Base-by-base conservation (phyloP, 1,284 basidiomycete genomes). In the Entoloma clypeatum region DNA sequence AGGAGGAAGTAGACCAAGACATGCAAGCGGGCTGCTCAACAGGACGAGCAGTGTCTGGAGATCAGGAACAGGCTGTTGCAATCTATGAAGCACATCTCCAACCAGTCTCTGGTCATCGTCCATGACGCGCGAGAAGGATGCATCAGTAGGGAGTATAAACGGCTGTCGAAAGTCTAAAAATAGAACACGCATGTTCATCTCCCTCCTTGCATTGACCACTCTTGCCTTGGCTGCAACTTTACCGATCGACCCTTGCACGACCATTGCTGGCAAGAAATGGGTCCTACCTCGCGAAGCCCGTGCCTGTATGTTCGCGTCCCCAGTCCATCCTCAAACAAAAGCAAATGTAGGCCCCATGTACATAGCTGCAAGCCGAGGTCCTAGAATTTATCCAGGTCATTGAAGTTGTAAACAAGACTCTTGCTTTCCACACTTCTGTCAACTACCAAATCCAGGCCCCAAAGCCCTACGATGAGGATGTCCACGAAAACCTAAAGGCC, bases 371-470 rank as follows among this genome's bases (percentile, higher is more conserved):
- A 11, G 26, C 8, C 18, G 16, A 13, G 9, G n/a, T n/a, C 5
- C 2, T 30, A 26, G 25, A 4, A 44, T 5, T 3, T 33, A 19
- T 22, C 2, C n/a, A 76, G 76, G 67, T 75, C 39, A 64, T 79
- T 36, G 72, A 79, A 41, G 75, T 75, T 13, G 65, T 77, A 7
- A 78, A 72, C 56, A 77, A 74, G 58, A 77, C 76, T 0, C 61
- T 79, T 21, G 69, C 72, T 11, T 79, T 81, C 54, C 77, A 79
- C 53, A 77, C 77, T 0, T 79, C 76, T 3, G 68, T 71, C 21
- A 79, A 76, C 56, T 79, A 78, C 48, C 70, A 79, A 55, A 64
- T 72, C 32, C 63, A 63, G 41, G 76, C 76, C 4, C 75, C 77
- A 1, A 54, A 60, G 33, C 77, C 77, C 2, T 80, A 74, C 56